Conservation (phyloP, 352 stramenopile genomes). For the Globisporangium perplexum region DNA sequence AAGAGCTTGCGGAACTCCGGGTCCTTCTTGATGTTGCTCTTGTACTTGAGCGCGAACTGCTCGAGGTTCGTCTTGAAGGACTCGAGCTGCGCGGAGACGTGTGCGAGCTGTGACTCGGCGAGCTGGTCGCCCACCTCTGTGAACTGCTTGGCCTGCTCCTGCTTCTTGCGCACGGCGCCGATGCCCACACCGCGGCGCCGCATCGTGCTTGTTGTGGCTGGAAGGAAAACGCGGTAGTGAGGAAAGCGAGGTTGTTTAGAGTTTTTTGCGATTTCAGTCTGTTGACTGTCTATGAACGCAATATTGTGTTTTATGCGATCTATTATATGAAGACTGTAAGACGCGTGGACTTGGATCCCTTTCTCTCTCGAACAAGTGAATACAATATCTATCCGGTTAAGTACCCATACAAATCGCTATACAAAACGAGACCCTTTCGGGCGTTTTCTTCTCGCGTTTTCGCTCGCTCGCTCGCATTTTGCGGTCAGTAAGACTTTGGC, state of each 20-base stretch:
- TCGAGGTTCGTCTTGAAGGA: slow-evolving; percentile 91
- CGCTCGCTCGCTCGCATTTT: slow-evolving; percentile 16
- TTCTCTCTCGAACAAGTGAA: too few species aligned
- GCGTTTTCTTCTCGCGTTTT: not conserved
- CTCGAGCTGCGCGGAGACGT: slow-evolving; percentile 81
- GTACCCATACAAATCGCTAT: not conserved
- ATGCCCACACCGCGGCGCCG: slow-evolving; percentile 78
- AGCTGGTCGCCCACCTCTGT: slow-evolving; percentile 80
- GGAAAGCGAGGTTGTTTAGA: too few species aligned
- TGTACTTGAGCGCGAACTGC: slow-evolving; percentile 93
- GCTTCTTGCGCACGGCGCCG: slow-evolving; percentile 81
- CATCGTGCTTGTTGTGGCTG: slow-evolving; percentile 16
- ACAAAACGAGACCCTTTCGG: not conserved
- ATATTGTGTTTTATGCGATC: too few species aligned
- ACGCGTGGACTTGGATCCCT: not conserved
- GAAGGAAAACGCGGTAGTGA: too few species aligned
- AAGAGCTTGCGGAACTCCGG: slow-evolving; percentile 93
- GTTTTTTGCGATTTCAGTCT: too few species aligned
- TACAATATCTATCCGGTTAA: too few species aligned
- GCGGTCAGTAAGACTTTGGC: slow-evolving; percentile 17
- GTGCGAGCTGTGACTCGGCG: slow-evolving; percentile 68
- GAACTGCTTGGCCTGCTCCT: slow-evolving; percentile 86
- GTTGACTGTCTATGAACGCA: too few species aligned
- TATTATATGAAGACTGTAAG: too few species aligned
- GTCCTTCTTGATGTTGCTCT: slow-evolving; percentile 94